Conservation (phyloP, 495 filamentous ascomycete genomes). For the Lasiosphaeris hirsuta region DNA sequence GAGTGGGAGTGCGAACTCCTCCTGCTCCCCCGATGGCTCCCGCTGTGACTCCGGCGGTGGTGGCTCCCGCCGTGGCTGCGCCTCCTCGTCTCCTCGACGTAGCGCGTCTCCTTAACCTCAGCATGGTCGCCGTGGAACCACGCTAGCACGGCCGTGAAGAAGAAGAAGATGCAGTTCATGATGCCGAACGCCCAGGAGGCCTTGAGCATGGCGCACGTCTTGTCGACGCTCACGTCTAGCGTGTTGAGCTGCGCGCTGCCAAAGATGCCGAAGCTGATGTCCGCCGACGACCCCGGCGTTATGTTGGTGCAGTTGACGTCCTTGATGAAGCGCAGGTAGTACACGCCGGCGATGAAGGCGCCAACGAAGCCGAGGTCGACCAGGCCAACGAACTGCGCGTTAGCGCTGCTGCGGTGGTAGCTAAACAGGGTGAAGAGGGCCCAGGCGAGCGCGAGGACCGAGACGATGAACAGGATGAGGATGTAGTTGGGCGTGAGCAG, state of each 20-base stretch:
- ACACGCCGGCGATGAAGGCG: conserved; percentile 77
- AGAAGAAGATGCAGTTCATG: conserved; percentile 82
- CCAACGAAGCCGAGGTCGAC: conserved; percentile 80
- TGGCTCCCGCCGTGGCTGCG: conserved; percentile 1
- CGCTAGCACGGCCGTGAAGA: conserved; percentile 63
- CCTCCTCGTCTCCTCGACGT: conserved; percentile 1
- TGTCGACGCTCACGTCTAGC: conserved; percentile 54
- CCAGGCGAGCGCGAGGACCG: conserved; percentile 77
- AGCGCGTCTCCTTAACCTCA: conserved; percentile 14
- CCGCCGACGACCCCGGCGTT: conserved; percentile 40
- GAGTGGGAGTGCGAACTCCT: conserved; percentile 18
- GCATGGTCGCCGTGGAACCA: conserved; percentile 49
- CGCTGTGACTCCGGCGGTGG: conserved; percentile 10
- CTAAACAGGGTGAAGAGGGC: conserved; percentile 74
- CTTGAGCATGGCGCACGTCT: conserved; percentile 86
- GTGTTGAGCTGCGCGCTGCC: conserved; percentile 46
- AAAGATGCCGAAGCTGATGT: conserved; percentile 58
- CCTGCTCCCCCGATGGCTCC: conserved; percentile 5
- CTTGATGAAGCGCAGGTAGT: conserved; percentile 68
- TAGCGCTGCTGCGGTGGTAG: conserved; percentile 67
- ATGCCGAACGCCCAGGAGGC: conserved; percentile 81
- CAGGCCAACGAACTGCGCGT: conserved; percentile 71
- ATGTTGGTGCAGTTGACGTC: conserved; percentile 62
- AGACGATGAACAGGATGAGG: conserved; percentile 88
- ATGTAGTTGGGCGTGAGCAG: conserved; percentile 73